Percentiles rank a stretch among this genome's conserved stretches.
These are phyloP conservation scores for Talaromyces wortmannii DNA, from an alignment of 495 filamentous ascomycete genomes.

Conservation along the genomic window DNA sequence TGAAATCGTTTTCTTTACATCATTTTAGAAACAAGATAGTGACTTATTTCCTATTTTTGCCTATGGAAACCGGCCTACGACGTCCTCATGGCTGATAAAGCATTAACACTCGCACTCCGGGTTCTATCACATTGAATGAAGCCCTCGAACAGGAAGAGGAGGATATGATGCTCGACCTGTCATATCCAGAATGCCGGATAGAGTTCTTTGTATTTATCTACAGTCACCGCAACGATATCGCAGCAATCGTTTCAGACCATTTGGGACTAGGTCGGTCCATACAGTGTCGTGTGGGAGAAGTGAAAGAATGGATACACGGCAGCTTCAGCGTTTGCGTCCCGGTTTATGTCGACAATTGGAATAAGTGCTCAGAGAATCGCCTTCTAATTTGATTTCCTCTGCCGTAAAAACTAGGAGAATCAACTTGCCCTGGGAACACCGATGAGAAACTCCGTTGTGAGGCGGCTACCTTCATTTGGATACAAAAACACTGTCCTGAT, in stretches of 20 bases:
- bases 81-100: too few relatives aligned
- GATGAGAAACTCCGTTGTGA: conserved; percentile 23
- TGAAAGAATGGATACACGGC: conserved; percentile 21
- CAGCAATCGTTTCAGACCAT: conserved; percentile 13
- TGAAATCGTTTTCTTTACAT: too few relatives aligned
- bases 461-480: conserved; percentile 20
- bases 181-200: conserved; percentile 6
- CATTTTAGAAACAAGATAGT: too few relatives aligned
- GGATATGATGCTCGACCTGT: conserved; percentile 5
- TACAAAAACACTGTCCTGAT: conserved; percentile 14
- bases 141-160: too few relatives aligned
- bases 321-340: conserved; percentile 32
- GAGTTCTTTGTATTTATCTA: conserved; percentile 7
- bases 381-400: conserved; percentile 24
- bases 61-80: too few relatives aligned
- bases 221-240: conserved; percentile 3
- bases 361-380: conserved; percentile 6
- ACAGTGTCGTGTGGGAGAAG: conserved; percentile 12
- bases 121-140: too few relatives aligned
- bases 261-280: neutral
- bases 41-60: too few relatives aligned
- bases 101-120: too few relatives aligned
- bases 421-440: conserved; percentile 14
- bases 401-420: conserved; percentile 18
- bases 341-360: conserved; percentile 9